Percentiles rank a stretch among this genome's conserved stretches.
phyloP scores from a whole-genome alignment of 75 land plant species.

The Pseudotsuga menziesii region DNA sequence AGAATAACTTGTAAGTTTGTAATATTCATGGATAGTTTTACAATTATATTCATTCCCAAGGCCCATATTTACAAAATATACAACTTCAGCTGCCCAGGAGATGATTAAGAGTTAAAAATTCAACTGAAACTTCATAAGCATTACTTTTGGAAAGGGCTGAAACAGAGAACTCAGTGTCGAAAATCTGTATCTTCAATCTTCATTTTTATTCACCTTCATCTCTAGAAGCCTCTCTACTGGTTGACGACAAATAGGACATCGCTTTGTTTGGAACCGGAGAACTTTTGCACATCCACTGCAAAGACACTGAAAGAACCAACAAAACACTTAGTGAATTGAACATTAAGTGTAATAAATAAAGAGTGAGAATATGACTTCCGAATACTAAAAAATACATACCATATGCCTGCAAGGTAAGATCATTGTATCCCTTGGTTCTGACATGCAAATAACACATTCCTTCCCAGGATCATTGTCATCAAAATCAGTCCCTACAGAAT shows the following conservation, averaged over 20 bases:
- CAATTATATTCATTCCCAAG: too few species aligned
- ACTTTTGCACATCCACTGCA: conserved; percentile 89
- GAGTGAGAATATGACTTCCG: not conserved
- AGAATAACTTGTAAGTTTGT: too few species aligned
- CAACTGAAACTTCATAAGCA: too few species aligned
- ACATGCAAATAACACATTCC: conserved; percentile 82
- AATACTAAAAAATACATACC: conserved; percentile 33
- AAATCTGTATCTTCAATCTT: not conserved
- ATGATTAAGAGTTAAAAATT: too few species aligned
- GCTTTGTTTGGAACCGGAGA: conserved; percentile 64
- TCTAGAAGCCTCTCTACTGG: conserved; percentile 77
- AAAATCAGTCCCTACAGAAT: conserved; percentile 26
- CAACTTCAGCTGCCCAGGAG: too few species aligned
- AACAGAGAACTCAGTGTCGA: too few species aligned
- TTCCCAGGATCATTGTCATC: conserved; percentile 54
- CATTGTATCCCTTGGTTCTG: conserved; percentile 73
- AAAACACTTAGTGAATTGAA: not conserved
- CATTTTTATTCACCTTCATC: conserved; percentile 55
- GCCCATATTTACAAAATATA: too few species aligned
- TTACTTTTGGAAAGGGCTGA: too few species aligned
- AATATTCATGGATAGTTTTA: too few species aligned
- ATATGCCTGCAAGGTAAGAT: conserved; percentile 81
- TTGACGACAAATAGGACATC: conserved; percentile 86
- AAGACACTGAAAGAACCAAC: conserved; percentile 69
- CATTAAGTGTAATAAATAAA: not conserved